Base-by-base conservation (phyloP, 352 stramenopile species). In the Pilasporangium apinafurcum region DNA sequence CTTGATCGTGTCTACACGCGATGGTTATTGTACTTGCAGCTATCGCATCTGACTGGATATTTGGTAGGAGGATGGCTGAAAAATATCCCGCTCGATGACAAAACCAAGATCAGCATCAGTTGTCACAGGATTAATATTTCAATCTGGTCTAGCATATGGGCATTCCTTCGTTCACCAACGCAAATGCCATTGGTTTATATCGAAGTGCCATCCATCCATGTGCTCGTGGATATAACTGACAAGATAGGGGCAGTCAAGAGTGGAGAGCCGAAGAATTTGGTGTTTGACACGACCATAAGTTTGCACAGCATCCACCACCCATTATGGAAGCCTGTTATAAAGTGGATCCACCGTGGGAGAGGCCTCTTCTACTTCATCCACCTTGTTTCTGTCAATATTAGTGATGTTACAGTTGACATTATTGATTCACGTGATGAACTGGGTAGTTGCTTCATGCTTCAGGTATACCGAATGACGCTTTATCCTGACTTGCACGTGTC, bases 61-160 rank as follows among this genome's bases (percentile, higher is more conserved):
- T 8, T 17, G 36, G 28, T 35, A 86, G 76, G 41, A 5, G 72
- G 67, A 0, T 44, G 86, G 5, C 46, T 90, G 17, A 53, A 51
- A 4, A 72, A 83, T 34, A 71, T 92, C 31, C 25, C 28, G 8
- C 18, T 84, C 8, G 49, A 78, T 33, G 20, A 59, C 4, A 16
- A 38, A 3, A 77, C 58, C 12, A 66, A 50, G 39, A n/a, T 88
- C n/a, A 65, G 58, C 8, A 47, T 92, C n/a, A 50, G 28, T 2
- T 35, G 75, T 8, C 37, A 40, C 1, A 37, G 44, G 0, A 39
- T 88, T 5, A 56, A 62, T n/a, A 51, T 92, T 24, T 64, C 55
- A 16, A 50, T 89, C 34, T 88, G 77, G 76, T 42, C 51, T 8
- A 54, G 71, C 8, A 30, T 85, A 20, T 71, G 62, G 65, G 44